Conservation (phyloP, 1,139 yeast genomes). For the Geotrichum phurueaensis region DNA sequence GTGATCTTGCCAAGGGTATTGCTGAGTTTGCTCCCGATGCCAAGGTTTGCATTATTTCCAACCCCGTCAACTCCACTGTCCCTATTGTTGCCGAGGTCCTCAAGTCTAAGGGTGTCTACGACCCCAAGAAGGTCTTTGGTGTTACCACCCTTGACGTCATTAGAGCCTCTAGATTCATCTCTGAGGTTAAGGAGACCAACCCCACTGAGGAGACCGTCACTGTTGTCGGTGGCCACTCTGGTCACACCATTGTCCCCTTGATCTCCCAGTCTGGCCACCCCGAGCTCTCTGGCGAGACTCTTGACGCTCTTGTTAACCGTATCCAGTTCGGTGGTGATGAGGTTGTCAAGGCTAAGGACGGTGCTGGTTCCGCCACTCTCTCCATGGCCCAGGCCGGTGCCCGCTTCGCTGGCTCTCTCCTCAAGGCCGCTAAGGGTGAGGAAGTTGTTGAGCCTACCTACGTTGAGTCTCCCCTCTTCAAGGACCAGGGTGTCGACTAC, state of each 20-base stretch:
- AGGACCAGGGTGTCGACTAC: conserved; percentile 79
- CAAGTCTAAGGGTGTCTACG: conserved; percentile 65
- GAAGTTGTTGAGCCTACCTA: conserved; percentile 54
- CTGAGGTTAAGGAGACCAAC: conserved; percentile 78
- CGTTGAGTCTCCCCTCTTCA: conserved; percentile 71
- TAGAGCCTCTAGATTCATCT: conserved; percentile 78
- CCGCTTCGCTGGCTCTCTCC: conserved; percentile 53
- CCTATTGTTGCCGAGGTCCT: conserved; percentile 87
- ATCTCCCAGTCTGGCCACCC: conserved; percentile 51
- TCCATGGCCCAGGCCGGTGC: conserved; percentile 92
- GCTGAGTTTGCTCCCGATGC: conserved; percentile 72
- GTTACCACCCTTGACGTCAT: conserved; percentile 88
- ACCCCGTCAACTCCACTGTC: conserved; percentile 94
- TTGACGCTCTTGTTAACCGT: conserved; percentile 71
- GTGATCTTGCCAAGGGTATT: conserved; percentile 74
- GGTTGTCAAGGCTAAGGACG: conserved; percentile 91
- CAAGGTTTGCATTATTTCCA: conserved; percentile 72
- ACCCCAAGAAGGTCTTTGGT: conserved; percentile 81
- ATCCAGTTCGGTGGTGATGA: conserved; percentile 97
- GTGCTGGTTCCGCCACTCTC: conserved; percentile 89
- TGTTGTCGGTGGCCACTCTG: conserved; percentile 95
- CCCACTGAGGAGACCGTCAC: conserved; percentile 39
- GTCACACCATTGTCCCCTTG: conserved; percentile 88
- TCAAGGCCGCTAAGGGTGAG: conserved; percentile 49
- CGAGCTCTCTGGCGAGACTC: conserved; percentile 39